These are phyloP conservation scores for Sabuloglossum arenarium DNA, from an alignment of 495 filamentous ascomycete genomes.

Conservation along the genomic window DNA sequence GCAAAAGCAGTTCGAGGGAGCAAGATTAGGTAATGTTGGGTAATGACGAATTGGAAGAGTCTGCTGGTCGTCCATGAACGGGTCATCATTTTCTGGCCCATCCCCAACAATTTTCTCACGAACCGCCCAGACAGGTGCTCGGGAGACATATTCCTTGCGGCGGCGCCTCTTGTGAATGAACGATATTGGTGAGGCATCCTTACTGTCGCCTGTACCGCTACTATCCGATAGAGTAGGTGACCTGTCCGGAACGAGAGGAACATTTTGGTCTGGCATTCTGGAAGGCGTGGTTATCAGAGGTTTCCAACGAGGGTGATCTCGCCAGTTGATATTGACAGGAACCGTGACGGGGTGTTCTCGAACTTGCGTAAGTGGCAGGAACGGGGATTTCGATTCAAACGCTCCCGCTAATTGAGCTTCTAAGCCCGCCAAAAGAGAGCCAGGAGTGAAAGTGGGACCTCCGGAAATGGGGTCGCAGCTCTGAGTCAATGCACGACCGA, in stretches of 20 bases:
- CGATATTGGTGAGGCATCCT: background rate
- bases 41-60: background rate
- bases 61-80: background rate
- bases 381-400: background rate
- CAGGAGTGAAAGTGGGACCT: background rate
- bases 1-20: background rate
- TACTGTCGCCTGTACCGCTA: background rate
- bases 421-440: background rate
- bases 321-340: background rate
- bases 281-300: background rate
- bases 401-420: background rate
- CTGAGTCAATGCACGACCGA: background rate
- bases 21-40: background rate
- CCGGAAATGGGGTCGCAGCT: background rate
- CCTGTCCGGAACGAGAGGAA: background rate
- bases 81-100: background rate
- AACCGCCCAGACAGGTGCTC: background rate
- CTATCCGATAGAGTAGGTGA: background rate
- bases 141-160: conserved; percentile 1
- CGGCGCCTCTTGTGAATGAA: conserved; percentile 1
- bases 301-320: conserved; percentile 2
- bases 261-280: background rate
- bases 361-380: background rate
- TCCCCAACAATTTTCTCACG: background rate
- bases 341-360: background rate